These are phyloP conservation scores for Plectosphaerella plurivora DNA, from an alignment of 2,329 filamentous ascomycete genomes.

Conservation along the genomic window DNA sequence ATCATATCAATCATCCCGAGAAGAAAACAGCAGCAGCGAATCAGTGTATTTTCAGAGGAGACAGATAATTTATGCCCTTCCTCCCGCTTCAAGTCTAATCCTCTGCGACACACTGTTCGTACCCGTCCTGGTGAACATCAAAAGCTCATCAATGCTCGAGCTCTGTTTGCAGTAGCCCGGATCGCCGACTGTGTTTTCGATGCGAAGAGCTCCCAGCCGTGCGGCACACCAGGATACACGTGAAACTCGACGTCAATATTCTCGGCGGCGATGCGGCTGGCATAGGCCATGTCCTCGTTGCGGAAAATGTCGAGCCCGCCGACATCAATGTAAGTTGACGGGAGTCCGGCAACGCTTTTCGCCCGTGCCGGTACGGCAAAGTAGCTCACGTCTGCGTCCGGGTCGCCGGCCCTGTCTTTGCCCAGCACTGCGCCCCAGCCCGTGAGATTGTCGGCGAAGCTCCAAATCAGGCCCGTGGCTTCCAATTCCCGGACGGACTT, in stretches of 20 bases:
- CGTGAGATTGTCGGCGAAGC: background rate
- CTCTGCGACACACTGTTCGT: no score
- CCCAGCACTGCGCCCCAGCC: conserved; percentile 4
- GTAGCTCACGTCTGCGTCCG: conserved; percentile 5
- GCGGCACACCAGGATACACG: conserved; percentile 31
- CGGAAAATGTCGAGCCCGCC: conserved; percentile 32
- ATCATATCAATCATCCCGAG: no score
- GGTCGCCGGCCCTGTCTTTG: background rate
- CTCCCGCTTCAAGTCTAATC: no score
- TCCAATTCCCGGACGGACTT: no score
- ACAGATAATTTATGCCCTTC: no score
- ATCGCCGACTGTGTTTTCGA: no score
- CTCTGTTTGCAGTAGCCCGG: no score
- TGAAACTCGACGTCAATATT: conserved; percentile 32
- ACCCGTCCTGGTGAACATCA: no score
- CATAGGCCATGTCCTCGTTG: conserved; percentile 25
- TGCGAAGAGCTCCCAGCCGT: conserved; percentile 13
- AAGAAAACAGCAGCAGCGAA: no score
- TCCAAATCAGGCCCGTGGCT: background rate
- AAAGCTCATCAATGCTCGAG: no score
- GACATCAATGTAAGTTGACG: conserved; percentile 30
- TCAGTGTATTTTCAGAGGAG: no score
- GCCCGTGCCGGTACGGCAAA: conserved; percentile 18
- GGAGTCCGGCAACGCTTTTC: conserved; percentile 19
- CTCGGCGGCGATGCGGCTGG: conserved; percentile 20